Percentiles rank a stretch among this genome's conserved stretches.
phyloP scores from a whole-genome alignment of 2,329 filamentous ascomycete genomes.

The Fusarium sp. region DNA sequence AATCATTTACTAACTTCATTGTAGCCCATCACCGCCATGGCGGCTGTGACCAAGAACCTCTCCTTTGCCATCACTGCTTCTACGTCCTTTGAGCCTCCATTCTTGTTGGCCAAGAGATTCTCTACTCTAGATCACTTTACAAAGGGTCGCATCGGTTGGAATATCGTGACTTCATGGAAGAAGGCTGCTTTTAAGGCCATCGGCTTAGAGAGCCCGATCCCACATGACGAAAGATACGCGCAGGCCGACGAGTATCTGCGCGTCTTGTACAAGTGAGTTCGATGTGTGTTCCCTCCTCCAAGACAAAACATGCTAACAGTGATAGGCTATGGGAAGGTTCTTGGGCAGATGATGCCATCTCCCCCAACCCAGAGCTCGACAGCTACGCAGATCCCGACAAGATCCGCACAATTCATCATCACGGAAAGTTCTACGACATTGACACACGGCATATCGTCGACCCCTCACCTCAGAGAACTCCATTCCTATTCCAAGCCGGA shows the following conservation, averaged over 20 bases:
- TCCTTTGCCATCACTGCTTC: constrained; percentile 72
- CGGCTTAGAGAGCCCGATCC: constrained; percentile 65
- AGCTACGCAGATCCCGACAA: constrained; percentile 68
- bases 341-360: constrained; percentile 67
- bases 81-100: constrained; percentile 71
- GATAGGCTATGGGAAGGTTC: constrained; percentile 63
- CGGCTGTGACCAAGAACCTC: constrained; percentile 72
- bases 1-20: neutral
- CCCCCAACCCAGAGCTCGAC: constrained; percentile 63
- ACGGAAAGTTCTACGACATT: constrained; percentile 65
- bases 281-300: no score
- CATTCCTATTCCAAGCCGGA: constrained; percentile 68
- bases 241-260: constrained; percentile 71
- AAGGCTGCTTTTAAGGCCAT: constrained; percentile 73
- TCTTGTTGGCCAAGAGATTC: constrained; percentile 70
- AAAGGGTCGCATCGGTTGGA: constrained; percentile 71
- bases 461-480: constrained; percentile 66
- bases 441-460: constrained; percentile 60
- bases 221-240: constrained; percentile 70
- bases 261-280: constrained; percentile 73
- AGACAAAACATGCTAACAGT: neutral
- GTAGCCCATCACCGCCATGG: constrained; percentile 72
- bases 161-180: constrained; percentile 66
- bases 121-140: constrained; percentile 72
- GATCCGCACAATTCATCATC: constrained; percentile 69